Evolutionary conservation across 176 grass and related monocot species (phyloP).

Genomic region (Zoysia japonica): DNA sequence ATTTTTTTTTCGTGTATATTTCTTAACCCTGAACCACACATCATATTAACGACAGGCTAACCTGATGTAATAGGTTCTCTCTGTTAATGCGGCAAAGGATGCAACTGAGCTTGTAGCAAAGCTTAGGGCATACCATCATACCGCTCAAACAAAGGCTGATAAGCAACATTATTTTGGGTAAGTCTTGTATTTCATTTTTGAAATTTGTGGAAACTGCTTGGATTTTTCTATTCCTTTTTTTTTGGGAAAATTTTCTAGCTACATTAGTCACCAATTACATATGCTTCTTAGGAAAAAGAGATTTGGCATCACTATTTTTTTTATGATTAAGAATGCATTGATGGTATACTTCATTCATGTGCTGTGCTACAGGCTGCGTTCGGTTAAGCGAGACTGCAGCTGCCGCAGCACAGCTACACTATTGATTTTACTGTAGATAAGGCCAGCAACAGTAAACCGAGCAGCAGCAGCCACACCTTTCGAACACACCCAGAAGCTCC

Average conservation of each 20-base stretch:
- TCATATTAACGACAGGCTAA: conserved; percentile 21
- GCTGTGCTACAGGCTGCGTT: background rate
- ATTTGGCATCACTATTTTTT: background rate
- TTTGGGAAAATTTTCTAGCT: conserved; percentile 7
- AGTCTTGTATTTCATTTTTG: conserved; percentile 1
- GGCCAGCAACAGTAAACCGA: too few species aligned
- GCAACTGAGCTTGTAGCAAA: conserved; percentile 87
- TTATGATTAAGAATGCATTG: background rate
- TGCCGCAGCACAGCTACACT: too few species aligned
- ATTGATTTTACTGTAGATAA: too few species aligned
- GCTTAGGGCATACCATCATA: conserved; percentile 89
- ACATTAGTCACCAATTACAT: background rate
- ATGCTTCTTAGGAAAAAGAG: background rate
- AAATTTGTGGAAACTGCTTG: background rate
- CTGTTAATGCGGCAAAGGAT: conserved; percentile 95
- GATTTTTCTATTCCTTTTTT: background rate
- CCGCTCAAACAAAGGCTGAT: conserved; percentile 84
- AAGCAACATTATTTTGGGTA: conserved; percentile 92
- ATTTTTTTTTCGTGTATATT: background rate
- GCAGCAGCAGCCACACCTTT: too few species aligned
- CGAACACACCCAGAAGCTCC: too few species aligned
- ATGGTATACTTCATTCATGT: background rate
- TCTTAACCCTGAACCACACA: background rate
- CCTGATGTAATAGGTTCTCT: conserved; percentile 53
- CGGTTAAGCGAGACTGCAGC: too few species aligned